Percentiles rank a stretch among this genome's conserved stretches.
Conservation (phyloP, 108 stramenopile genomes). For the Discostella stelligeroides region DNA sequence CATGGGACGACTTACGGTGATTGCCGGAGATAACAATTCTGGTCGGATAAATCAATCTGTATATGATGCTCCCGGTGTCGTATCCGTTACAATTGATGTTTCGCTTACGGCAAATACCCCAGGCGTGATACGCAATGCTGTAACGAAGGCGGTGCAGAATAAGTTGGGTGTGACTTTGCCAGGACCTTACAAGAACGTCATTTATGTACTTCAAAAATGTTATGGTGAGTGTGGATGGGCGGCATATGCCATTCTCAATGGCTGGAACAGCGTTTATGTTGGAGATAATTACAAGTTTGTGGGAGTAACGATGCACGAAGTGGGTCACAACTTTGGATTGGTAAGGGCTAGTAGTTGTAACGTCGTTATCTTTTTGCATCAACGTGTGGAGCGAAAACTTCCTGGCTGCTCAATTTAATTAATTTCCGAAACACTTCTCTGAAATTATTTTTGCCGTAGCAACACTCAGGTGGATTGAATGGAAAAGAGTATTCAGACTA, state of each 20-base stretch:
- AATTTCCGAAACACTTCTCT: too few species aligned
- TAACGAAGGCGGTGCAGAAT: constrained; percentile 20
- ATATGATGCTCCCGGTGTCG: constrained; percentile 31
- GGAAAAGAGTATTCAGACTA: constrained; percentile 39
- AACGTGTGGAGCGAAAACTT: too few species aligned
- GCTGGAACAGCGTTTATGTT: constrained; percentile 22
- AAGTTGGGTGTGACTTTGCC: constrained; percentile 29
- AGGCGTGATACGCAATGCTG: constrained; percentile 27
- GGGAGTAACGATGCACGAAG: constrained; percentile 19
- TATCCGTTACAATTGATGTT: constrained; percentile 36
- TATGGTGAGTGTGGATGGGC: constrained; percentile 39
- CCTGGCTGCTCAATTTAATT: too few species aligned
- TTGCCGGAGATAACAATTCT: neutral
- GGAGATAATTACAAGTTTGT: constrained; percentile 22
- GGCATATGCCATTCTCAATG: constrained; percentile 30
- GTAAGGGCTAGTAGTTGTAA: too few species aligned
- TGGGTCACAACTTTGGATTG: constrained; percentile 15
- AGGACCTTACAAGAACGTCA: constrained; percentile 33
- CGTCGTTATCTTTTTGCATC: too few species aligned
- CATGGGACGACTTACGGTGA: constrained; percentile 18
- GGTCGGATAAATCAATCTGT: neutral
- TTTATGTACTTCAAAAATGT: constrained; percentile 36
- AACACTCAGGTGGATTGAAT: constrained; percentile 42
- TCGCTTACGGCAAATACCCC: neutral
- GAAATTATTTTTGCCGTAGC: too few species aligned